Conservation (phyloP, 2,329 filamentous ascomycete genomes). For the Raffaelea deltoideospora region DNA sequence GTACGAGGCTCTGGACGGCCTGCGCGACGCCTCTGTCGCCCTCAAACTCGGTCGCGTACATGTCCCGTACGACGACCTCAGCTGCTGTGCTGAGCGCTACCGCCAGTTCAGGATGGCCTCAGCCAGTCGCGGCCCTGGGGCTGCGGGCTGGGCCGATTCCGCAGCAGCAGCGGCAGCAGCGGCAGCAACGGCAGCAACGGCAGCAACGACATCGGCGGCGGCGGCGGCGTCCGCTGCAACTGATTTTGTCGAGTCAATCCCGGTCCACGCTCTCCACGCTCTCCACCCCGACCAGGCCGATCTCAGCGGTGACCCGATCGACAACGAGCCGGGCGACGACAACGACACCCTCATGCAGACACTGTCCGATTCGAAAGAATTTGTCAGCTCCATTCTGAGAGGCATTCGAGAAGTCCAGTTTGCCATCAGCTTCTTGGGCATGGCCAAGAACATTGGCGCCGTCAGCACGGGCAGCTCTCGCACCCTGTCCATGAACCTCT, state of each 20-base stretch:
- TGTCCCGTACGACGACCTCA: constrained; percentile 77
- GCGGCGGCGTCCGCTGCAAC: neutral
- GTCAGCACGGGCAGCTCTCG: constrained; percentile 53
- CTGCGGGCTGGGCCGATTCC: too few relatives aligned
- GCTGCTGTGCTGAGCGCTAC: constrained; percentile 42
- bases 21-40: constrained; percentile 79
- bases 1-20: constrained; percentile 69
- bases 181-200: neutral
- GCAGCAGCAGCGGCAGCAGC: too few relatives aligned
- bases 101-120: too few relatives aligned
- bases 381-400: constrained; percentile 74
- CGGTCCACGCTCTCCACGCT: neutral
- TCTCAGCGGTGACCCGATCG: neutral
- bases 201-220: neutral
- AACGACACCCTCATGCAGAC: constrained; percentile 60
- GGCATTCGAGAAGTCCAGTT: constrained; percentile 96
- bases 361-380: constrained; percentile 84
- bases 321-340: neutral
- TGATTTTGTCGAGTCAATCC: neutral
- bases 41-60: constrained; percentile 84
- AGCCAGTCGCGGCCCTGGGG: constrained; percentile 12
- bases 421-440: constrained; percentile 75
- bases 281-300: neutral
- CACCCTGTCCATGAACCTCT: constrained; percentile 60
- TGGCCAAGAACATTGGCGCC: constrained; percentile 65